Conservation (phyloP, 257 asterid genomes). For the Petrea volubilis region DNA sequence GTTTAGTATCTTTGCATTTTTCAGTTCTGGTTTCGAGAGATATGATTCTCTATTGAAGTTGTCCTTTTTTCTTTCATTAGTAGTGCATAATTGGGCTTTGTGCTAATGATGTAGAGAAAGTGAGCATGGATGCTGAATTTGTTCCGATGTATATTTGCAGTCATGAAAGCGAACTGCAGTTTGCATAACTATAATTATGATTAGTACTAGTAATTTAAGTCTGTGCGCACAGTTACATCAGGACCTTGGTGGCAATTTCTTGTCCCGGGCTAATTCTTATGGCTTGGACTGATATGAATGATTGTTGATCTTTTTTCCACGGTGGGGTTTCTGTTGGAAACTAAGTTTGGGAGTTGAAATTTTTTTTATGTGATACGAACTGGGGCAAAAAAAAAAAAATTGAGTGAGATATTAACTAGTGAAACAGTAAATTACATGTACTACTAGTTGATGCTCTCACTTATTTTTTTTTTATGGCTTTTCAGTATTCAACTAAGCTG, state of each 20-base stretch:
- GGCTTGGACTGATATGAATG: background rate
- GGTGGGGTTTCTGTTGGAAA: constrained; percentile 1
- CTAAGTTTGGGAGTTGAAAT: background rate
- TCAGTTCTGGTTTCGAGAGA: background rate
- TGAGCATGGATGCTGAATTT: constrained; percentile 13
- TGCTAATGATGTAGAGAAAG: background rate
- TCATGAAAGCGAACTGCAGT: background rate
- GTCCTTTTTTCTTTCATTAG: background rate
- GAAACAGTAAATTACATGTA: background rate
- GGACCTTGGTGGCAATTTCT: background rate
- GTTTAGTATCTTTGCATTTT: background rate
- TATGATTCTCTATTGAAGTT: background rate
- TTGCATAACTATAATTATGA: background rate
- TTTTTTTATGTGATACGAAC: background rate
- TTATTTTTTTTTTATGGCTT: background rate
- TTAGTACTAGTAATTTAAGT: background rate
- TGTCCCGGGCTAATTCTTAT: background rate
- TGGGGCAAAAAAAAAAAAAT: constrained; percentile 6
- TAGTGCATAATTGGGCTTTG: background rate
- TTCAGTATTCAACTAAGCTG: constrained; percentile 1
- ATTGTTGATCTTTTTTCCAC: background rate
- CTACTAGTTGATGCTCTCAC: constrained; percentile 6
- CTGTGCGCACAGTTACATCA: background rate
- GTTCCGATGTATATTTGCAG: background rate
- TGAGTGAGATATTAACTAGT: background rate